Base-by-base conservation (phyloP, 2,329 filamentous ascomycete genomes). In the Epichloe uncinata region DNA sequence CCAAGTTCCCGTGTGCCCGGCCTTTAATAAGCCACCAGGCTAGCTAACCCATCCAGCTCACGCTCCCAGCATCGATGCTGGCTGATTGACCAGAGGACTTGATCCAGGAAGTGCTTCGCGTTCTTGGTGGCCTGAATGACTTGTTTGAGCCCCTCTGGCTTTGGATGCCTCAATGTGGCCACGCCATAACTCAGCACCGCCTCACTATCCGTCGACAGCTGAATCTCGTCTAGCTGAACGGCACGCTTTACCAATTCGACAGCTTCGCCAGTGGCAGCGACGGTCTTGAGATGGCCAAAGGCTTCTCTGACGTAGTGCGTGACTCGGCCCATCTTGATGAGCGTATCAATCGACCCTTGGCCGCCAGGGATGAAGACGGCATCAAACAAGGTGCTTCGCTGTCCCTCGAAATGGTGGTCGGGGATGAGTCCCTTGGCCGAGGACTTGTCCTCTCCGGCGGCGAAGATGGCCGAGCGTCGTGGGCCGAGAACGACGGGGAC, bases 371-470 rank as follows among this genome's bases (percentile, higher is more conserved):
- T 69, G 60, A 88, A 89, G 30, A 90, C 61, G 0, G 85, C 82
- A 61, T 93, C 87, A 55, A 91, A 91, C 73, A 93, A 80, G 36
- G 84, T 87, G 30, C 82, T 87, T 15, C 87, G 78, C 75, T 85
- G 81, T 0, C 85, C 87, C 57, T 90, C 84, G 46, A 91, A 78
- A 61, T 90, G 84, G 61, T 93, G 85, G 57, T 89, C 83, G 0
- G 87, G 82, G 22, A 77, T 66, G 0, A 85, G 67, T 5, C 79
- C 79, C 50, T 74, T 74, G 38, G 71, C 67, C 3, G 66, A 62
- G 1, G 67, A 69, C 45, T 73, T 73, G 54, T 78, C 72, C 52
- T 77, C 77, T 7, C 77, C 78, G 0, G 74, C 76, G 6, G 83
- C 76, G 48, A 72, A 81, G 52, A 91, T 78, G 34, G 79, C 73